Evolutionary conservation across 352 stramenopile species (phyloP).

Genomic region (Thalassiosira hispida): DNA sequence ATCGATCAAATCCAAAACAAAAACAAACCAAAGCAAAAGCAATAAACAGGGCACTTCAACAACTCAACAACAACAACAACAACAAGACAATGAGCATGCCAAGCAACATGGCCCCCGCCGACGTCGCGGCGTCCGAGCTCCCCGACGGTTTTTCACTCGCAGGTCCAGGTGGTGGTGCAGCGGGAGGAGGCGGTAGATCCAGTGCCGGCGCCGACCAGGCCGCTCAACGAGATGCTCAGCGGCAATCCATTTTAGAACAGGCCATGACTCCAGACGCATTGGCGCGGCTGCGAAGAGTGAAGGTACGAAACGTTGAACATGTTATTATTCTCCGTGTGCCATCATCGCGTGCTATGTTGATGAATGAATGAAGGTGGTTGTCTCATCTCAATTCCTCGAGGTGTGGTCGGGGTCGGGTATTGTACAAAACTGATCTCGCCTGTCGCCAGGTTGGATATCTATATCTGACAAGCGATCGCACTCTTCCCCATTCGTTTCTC

Average conservation of each 20-base stretch:
- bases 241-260: conserved; percentile 77
- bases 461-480: background rate
- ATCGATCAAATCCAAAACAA: too few relatives aligned
- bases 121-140: conserved; percentile 49
- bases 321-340: background rate
- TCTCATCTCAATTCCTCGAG: too few relatives aligned
- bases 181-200: conserved; percentile 2
- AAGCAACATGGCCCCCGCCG: conserved; percentile 32
- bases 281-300: conserved; percentile 72
- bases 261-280: conserved; percentile 73
- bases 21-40: too few relatives aligned
- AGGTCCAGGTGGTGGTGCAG: conserved; percentile 17
- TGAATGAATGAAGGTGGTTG: too few relatives aligned
- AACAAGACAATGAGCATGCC: conserved; percentile 45
- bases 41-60: too few relatives aligned
- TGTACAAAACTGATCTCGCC: too few relatives aligned
- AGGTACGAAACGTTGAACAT: conserved; percentile 38
- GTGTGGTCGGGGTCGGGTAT: too few relatives aligned
- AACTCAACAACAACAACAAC: too few relatives aligned
- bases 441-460: too few relatives aligned
- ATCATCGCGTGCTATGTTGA: too few relatives aligned
- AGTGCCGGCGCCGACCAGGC: conserved; percentile 14
- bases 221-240: conserved; percentile 60
- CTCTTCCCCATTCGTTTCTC: background rate
- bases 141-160: conserved; percentile 61